Conservation (phyloP, 192 early-diverging fungal genomes). For the Coemansia sp. region DNA sequence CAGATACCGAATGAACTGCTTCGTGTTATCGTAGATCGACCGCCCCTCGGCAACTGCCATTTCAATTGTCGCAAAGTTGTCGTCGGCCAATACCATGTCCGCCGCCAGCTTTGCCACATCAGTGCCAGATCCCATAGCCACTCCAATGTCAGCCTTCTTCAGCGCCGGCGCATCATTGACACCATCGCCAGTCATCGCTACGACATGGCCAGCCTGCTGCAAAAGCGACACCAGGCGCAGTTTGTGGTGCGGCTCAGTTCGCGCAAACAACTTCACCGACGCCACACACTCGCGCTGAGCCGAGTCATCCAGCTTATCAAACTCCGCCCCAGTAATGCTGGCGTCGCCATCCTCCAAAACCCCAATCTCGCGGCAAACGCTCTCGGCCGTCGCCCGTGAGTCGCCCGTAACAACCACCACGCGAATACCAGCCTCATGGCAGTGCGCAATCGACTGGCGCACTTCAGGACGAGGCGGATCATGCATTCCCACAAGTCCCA, state of each 20-base stretch:
- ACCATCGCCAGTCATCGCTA: slow-evolving; percentile 89
- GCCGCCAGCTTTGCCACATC: slow-evolving; percentile 98
- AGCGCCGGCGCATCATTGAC: slow-evolving; percentile 98
- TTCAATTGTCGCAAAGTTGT: slow-evolving; percentile 99
- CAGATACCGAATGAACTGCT: slow-evolving; percentile 98
- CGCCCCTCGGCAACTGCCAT: slow-evolving; percentile 97
- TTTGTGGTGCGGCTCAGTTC: slow-evolving; percentile 96
- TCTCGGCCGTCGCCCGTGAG: slow-evolving; percentile 94
- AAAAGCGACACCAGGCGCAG: slow-evolving; percentile 89
- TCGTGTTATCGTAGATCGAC: slow-evolving; percentile 97
- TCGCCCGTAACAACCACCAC: slow-evolving; percentile 99
- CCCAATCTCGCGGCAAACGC: slow-evolving; percentile 93
- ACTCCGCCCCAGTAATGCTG: slow-evolving; percentile 90
- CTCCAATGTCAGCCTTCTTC: slow-evolving; percentile 97
- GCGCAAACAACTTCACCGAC: slow-evolving; percentile 82
- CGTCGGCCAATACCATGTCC: slow-evolving; percentile 97
- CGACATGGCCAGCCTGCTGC: slow-evolving; percentile 63
- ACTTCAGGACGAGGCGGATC: slow-evolving; percentile 97
- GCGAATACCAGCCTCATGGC: slow-evolving; percentile 91
- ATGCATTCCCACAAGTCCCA: slow-evolving; percentile 94
- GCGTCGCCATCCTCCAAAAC: slow-evolving; percentile 74
- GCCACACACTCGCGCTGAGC: slow-evolving; percentile 73
- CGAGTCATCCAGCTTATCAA: slow-evolving; percentile 73
- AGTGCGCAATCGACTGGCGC: slow-evolving; percentile 73
- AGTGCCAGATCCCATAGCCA: slow-evolving; percentile 98